Conservation (phyloP, 2,329 filamentous ascomycete genomes). For the Bipolaris bicolor region DNA sequence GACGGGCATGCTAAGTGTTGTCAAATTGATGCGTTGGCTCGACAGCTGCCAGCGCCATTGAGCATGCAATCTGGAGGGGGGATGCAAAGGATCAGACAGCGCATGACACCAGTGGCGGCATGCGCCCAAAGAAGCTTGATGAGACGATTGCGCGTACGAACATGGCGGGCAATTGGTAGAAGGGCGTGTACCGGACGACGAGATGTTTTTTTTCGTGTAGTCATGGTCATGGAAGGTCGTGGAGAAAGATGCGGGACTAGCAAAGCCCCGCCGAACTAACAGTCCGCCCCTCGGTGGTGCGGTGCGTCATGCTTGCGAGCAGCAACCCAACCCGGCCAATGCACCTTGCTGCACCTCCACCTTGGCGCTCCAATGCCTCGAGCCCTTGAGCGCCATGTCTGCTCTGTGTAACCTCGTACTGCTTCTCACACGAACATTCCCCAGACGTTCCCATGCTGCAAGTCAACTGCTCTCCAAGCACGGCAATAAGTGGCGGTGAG, state of each 20-base stretch:
- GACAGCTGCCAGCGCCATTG: constrained; percentile 48
- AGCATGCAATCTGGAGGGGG: constrained; percentile 48
- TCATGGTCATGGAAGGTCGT: constrained; percentile 30
- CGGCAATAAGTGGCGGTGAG: constrained; percentile 31
- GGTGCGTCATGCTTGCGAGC: constrained; percentile 39
- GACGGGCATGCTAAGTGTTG: constrained; percentile 50
- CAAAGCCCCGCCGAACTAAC: constrained; percentile 27
- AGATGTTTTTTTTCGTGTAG: constrained; percentile 2
- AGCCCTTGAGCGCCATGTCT: constrained; percentile 21
- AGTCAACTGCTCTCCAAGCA: constrained; percentile 12
- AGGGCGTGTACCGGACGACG: constrained; percentile 18
- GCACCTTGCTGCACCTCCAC: constrained; percentile 25
- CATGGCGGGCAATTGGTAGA: constrained; percentile 22
- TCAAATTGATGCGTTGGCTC: constrained; percentile 52
- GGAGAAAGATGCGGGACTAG: constrained; percentile 36
- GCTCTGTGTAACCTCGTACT: constrained; percentile 33
- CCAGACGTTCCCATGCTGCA: constrained; percentile 29
- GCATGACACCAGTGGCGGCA: constrained; percentile 38
- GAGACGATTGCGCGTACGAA: constrained; percentile 18
- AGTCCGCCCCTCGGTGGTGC: constrained; percentile 31
- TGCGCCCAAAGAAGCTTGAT: constrained; percentile 19
- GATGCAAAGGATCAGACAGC: constrained; percentile 43
- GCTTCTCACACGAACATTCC: constrained; percentile 25
- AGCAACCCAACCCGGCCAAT: constrained; percentile 21
- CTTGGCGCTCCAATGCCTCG: constrained; percentile 32